Evolutionary conservation across 176 grass and related monocot species (phyloP), one percentile per base, ranked within the genome.

Genomic region (Puya raimondii): DNA sequence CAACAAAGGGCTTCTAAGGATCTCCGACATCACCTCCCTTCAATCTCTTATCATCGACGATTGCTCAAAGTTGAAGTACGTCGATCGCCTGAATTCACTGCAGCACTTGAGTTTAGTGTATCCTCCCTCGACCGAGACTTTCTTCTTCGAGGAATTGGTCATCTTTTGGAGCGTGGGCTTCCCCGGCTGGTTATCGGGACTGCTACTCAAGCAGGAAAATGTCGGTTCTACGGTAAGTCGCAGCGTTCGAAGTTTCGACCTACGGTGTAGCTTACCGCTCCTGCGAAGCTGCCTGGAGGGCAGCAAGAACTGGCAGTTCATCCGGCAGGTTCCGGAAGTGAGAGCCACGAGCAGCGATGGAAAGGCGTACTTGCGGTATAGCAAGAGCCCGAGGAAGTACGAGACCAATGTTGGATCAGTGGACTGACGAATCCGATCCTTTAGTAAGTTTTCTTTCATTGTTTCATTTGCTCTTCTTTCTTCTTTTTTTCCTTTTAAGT

Each of bases 141-240:
- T 87, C 73, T 87, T 85, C 67, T 87, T 89, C 3, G 86, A 94
- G 65, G 90, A 92, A 80, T 47, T 94, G 70, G 74, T 94, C 21
- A 89, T 79, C 78, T 89, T 89, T 72, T 87, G 86, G 83, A 94
- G 72, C 64, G 81, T 92, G 1, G 80, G 82, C 9, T 89, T 94
- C 61, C 91, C 91, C 3, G 72, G 76, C 65, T 94, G 91, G 91
- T 63, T 94, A 51, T 76, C 82, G 69, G 73, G 70, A 66, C 63
- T 90, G 58, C 80, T 90, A 58, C 80, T 90, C 74, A 76, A 53
- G 14, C 83, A 84, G 78, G 79, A 66, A 14, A 76, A 76, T 9
- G 16, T 61, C 14, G 26, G 25, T 42, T 15, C 64, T 14, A 10
- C 23, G 29, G 64, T 15, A 6, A 9, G 15, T 1, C 29, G 1